These are phyloP conservation scores for Bonia amplexicaulis DNA, from an alignment of 176 grass and related monocot genomes.

Conservation along the genomic window DNA sequence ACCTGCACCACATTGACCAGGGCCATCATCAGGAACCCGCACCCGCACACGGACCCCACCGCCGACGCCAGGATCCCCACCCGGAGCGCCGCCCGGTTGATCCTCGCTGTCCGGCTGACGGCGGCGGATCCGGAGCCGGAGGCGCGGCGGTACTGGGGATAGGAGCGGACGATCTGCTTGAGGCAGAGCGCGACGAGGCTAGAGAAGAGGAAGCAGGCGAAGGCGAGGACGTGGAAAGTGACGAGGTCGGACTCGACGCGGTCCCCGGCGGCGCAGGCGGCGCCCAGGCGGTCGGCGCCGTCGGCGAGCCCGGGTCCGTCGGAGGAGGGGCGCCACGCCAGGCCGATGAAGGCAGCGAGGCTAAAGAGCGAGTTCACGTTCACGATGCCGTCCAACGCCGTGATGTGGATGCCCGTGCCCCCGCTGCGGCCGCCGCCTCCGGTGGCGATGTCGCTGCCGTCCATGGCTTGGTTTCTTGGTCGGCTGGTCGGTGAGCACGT, in stretches of 20 bases:
- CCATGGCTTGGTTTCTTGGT: constrained; percentile 2
- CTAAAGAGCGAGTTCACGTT: constrained; percentile 98
- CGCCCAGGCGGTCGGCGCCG: constrained; percentile 17
- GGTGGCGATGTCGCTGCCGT: neutral
- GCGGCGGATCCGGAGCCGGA: neutral
- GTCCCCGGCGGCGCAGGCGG: constrained; percentile 50
- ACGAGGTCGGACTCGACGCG: constrained; percentile 62
- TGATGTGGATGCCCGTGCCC: constrained; percentile 78
- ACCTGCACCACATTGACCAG: constrained; percentile 88
- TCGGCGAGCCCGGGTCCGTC: constrained; percentile 32
- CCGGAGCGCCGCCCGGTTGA: constrained; percentile 67
- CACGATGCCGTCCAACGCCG: constrained; percentile 88
- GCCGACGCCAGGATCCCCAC: constrained; percentile 65
- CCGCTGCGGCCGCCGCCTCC: constrained; percentile 1
- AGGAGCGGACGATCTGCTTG: constrained; percentile 79
- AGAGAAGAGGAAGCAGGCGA: constrained; percentile 95
- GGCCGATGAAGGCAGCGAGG: constrained; percentile 64
- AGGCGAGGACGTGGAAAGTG: constrained; percentile 78
- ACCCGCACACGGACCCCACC: constrained; percentile 54
- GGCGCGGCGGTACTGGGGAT: neutral
- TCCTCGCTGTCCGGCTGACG: constrained; percentile 20
- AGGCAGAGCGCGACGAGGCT: constrained; percentile 95
- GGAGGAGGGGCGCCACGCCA: constrained; percentile 67
- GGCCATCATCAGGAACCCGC: constrained; percentile 81
- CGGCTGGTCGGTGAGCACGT: constrained; percentile 8